A percentile compares a stretch with the other conserved stretches of the same genome.
Evolutionary conservation across 306 rosid species (phyloP).

Genomic region (Quercus parvula): DNA sequence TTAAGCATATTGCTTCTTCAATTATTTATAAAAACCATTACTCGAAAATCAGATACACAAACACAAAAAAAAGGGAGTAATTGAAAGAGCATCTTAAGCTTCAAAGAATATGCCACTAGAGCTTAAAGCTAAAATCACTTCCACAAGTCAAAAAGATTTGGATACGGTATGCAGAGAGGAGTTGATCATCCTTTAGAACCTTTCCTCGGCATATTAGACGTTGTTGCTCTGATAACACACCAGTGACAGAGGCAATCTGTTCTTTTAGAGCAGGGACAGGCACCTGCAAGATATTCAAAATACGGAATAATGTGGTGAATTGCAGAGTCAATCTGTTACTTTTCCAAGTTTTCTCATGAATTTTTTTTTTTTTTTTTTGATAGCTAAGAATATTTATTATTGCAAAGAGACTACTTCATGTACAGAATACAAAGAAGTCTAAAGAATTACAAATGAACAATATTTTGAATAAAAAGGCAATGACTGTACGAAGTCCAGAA

Average conservation of each 20-base stretch:
- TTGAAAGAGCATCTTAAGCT: neutral
- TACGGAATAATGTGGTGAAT: neutral
- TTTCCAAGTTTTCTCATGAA: neutral
- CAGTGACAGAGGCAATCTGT: constrained; percentile 62
- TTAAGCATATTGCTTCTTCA: neutral
- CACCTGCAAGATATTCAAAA: constrained; percentile 59
- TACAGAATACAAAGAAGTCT: no score
- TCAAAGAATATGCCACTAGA: neutral
- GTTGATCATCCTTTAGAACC: constrained; percentile 66
- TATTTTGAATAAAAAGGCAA: no score
- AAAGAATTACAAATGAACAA: no score
- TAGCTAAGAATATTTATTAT: no score
- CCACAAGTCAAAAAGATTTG: constrained; percentile 8
- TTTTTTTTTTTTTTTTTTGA: neutral
- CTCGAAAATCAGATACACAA: no score
- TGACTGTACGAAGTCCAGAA: no score
- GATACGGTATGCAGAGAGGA: constrained; percentile 70
- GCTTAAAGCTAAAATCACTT: neutral
- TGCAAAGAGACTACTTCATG: no score
- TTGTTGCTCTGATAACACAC: constrained; percentile 58
- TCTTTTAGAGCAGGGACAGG: constrained; percentile 72
- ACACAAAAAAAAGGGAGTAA: neutral
- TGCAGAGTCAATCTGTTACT: constrained; percentile 4
- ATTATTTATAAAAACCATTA: no score
- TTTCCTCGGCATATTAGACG: constrained; percentile 67